A percentile compares a stretch with the other conserved stretches of the same genome.
phyloP scores from a whole-genome alignment of 140 eudicot species.

The Cichorium intybus region DNA sequence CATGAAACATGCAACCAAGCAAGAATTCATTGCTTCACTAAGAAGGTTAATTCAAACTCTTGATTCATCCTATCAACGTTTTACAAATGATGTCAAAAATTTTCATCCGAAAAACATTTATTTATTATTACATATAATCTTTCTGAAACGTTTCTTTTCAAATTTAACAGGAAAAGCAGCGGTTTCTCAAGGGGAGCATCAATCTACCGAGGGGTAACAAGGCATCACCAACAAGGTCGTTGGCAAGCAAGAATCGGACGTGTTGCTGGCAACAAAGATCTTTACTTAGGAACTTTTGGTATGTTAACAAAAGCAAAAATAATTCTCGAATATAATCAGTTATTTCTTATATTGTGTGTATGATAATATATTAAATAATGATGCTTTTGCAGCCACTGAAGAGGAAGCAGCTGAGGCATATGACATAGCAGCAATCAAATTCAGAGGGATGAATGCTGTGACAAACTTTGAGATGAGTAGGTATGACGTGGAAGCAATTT shows the following conservation, averaged over 20 bases:
- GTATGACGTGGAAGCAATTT: conserved; percentile 84
- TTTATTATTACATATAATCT: no score
- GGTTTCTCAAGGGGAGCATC: conserved; percentile 98
- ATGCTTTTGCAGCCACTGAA: conserved; percentile 64
- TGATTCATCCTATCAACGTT: background rate
- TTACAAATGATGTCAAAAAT: no score
- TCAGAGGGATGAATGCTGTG: conserved; percentile 83
- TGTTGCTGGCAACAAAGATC: conserved; percentile 96
- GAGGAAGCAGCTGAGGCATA: conserved; percentile 99
- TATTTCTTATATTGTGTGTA: background rate
- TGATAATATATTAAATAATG: background rate
- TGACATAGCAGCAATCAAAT: conserved; percentile 97
- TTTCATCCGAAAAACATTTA: background rate
- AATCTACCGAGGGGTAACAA: conserved; percentile 84
- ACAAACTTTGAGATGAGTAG: conserved; percentile 95
- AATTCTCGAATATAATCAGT: background rate
- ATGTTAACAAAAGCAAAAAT: background rate
- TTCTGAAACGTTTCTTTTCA: background rate
- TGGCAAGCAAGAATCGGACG: conserved; percentile 99
- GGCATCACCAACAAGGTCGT: conserved; percentile 99
- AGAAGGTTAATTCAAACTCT: conserved; percentile 66
- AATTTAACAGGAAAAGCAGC: conserved; percentile 70
- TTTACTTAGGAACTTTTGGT: conserved; percentile 95
- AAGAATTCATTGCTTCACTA: conserved; percentile 92
- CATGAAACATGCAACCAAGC: conserved; percentile 81